Evolutionary conservation across 352 stramenopile genomes (phyloP).

Genomic region (Globisporangium okanoganense): DNA sequence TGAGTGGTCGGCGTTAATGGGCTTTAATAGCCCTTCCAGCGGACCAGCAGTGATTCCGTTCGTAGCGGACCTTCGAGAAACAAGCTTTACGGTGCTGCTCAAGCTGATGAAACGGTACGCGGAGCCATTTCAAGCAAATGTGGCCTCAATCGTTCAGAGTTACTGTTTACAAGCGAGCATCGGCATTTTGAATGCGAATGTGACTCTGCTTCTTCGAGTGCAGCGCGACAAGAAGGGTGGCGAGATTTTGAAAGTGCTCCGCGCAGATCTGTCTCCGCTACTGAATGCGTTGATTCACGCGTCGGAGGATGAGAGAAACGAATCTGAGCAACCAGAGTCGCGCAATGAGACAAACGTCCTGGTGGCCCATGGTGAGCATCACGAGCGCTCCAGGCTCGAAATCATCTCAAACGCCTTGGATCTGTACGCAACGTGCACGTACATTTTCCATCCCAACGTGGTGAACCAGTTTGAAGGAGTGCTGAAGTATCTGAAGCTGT

Average conservation of each 20-base stretch:
- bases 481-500: slow-evolving; percentile 37
- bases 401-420: slow-evolving; percentile 38
- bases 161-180: slow-evolving; percentile 43
- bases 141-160: slow-evolving; percentile 14
- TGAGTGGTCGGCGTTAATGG: slow-evolving; percentile 7
- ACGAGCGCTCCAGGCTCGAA: slow-evolving; percentile 8
- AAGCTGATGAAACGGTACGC: slow-evolving; percentile 29
- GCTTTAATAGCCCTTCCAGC: not conserved
- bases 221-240: slow-evolving; percentile 2
- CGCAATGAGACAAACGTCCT: not conserved
- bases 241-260: slow-evolving; percentile 25
- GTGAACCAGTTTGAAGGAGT: slow-evolving; percentile 38
- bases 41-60: slow-evolving; percentile 27
- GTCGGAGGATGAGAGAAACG: slow-evolving; percentile 8
- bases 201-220: slow-evolving; percentile 23
- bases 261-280: slow-evolving; percentile 20
- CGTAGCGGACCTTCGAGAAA: slow-evolving; percentile 31
- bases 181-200: slow-evolving; percentile 37
- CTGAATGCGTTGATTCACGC: slow-evolving; percentile 35
- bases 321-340: not conserved
- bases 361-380: slow-evolving; percentile 10
- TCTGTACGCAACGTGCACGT: slow-evolving; percentile 49
- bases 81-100: slow-evolving; percentile 33
- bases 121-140: slow-evolving; percentile 23
- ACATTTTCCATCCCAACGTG: slow-evolving; percentile 44